phyloP scores from a whole-genome alignment of 2,329 filamentous ascomycete genomes.

The Tolypocladium endophyticum region DNA sequence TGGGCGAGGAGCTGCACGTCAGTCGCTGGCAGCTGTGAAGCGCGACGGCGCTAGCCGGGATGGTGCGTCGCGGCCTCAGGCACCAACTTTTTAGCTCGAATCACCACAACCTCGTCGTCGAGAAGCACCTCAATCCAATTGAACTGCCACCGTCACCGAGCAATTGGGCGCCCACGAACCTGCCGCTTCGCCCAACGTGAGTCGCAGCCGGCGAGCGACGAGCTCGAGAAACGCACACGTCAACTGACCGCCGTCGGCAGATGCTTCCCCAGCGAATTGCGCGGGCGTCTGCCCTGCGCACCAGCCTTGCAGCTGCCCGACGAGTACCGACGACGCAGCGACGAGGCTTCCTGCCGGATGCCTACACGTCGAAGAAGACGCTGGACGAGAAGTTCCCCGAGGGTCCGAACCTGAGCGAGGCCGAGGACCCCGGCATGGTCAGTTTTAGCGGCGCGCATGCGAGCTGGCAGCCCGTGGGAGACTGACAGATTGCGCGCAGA shows the following conservation, averaged over 20 bases:
- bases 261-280: slow-evolving; percentile 53
- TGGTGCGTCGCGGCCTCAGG: slow-evolving; percentile 20
- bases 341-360: slow-evolving; percentile 44
- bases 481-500: slow-evolving; percentile 36
- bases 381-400: slow-evolving; percentile 44
- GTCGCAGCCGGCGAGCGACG: slow-evolving; percentile 1
- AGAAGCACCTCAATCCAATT: not conserved
- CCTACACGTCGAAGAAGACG: slow-evolving; percentile 32
- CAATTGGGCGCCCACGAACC: slow-evolving; percentile 23
- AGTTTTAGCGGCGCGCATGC: slow-evolving; percentile 16
- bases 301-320: slow-evolving; percentile 32
- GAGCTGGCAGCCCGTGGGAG: too few species aligned
- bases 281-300: slow-evolving; percentile 35
- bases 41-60: not conserved
- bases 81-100: slow-evolving; percentile 11
- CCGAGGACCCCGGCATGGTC: slow-evolving; percentile 58
- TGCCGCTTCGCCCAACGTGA: slow-evolving; percentile 21
- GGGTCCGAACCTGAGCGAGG: slow-evolving; percentile 37
- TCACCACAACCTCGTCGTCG: slow-evolving; percentile 18
- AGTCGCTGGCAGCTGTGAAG: not conserved
- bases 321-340: slow-evolving; percentile 44
- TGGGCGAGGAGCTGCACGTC: too few species aligned
- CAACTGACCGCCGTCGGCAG: slow-evolving; percentile 21
- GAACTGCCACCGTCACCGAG: slow-evolving; percentile 12
- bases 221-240: not conserved